These are phyloP conservation scores for Paraphaeosphaeria minitans DNA, from an alignment of 2,329 filamentous ascomycete genomes.

Conservation along the genomic window DNA sequence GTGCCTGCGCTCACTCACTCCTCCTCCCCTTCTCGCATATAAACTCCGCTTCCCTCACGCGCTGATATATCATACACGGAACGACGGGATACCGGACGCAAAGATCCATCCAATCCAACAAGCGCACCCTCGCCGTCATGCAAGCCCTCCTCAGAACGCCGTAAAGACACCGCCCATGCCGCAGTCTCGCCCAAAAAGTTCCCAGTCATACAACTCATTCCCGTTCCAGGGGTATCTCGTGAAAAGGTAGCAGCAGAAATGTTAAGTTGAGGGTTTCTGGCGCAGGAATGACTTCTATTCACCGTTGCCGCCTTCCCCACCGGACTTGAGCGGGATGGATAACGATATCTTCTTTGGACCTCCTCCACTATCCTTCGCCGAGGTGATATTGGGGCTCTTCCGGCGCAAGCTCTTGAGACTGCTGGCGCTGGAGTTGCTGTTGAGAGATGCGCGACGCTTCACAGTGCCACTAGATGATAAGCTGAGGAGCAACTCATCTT, in stretches of 20 bases:
- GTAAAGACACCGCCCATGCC: constrained; percentile 16
- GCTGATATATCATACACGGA: constrained; percentile 31
- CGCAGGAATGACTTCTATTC: constrained; percentile 25
- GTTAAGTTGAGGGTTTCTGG: constrained; percentile 19
- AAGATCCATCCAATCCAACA: constrained; percentile 2
- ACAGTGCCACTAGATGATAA: constrained; percentile 60
- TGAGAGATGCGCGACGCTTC: constrained; percentile 50
- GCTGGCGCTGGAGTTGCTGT: constrained; percentile 41
- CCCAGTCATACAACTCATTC: constrained; percentile 43
- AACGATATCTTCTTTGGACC: constrained; percentile 50
- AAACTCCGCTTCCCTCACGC: constrained; percentile 1
- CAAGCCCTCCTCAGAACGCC: constrained; percentile 12
- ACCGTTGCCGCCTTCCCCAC: constrained; percentile 36
- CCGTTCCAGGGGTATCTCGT: constrained; percentile 44
- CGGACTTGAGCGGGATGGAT: constrained; percentile 47
- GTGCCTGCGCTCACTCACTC: neutral
- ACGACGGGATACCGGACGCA: constrained; percentile 5
- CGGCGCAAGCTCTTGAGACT: constrained; percentile 47
- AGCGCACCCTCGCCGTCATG: constrained; percentile 9
- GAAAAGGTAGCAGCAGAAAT: constrained; percentile 37
- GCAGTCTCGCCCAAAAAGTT: constrained; percentile 21
- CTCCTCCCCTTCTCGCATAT: constrained; percentile 6
- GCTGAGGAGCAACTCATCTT: constrained; percentile 82
- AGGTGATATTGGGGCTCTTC: constrained; percentile 50
- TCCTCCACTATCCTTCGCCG: constrained; percentile 49